A percentile compares a stretch with the other conserved stretches of the same genome.
These are phyloP conservation scores for Abortiporus biennis DNA, from an alignment of 1,284 basidiomycete genomes.

Conservation along the genomic window DNA sequence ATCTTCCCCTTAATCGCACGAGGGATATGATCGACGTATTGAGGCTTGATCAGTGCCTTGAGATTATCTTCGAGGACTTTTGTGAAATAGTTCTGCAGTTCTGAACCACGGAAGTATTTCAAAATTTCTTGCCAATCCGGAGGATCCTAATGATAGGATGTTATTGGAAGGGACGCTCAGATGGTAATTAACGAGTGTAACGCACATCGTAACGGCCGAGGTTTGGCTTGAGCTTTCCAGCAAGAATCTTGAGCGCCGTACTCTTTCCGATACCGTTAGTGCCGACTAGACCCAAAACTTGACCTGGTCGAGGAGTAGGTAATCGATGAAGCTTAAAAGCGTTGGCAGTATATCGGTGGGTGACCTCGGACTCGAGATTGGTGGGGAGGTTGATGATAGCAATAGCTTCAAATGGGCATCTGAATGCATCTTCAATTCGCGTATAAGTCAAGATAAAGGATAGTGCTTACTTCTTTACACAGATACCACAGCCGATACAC, in stretches of 20 bases:
- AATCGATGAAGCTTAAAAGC: constrained; percentile 97
- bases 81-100: constrained; percentile 97
- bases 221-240: constrained; percentile 94
- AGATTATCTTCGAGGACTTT: constrained; percentile 98
- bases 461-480: constrained; percentile 85
- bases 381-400: constrained; percentile 96
- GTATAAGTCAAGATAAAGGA: constrained; percentile 5
- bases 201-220: constrained; percentile 84
- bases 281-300: constrained; percentile 92
- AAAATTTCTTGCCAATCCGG: constrained; percentile 98
- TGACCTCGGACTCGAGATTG: constrained; percentile 89
- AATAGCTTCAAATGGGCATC: constrained; percentile 97
- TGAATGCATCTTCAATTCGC: constrained; percentile 24
- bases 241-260: constrained; percentile 91
- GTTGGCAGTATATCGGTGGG: constrained; percentile 96
- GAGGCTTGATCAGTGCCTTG: constrained; percentile 96
- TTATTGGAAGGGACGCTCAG: constrained; percentile 5
- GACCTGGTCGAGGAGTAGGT: constrained; percentile 91
- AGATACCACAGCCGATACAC: constrained; percentile 97
- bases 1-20: constrained; percentile 88
- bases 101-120: constrained; percentile 95
- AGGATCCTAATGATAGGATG: constrained; percentile 57
- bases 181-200: constrained; percentile 10
- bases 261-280: constrained; percentile 99
- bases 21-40: constrained; percentile 98